These are phyloP conservation scores for Begonia loranthoides DNA, from an alignment of 306 rosid genomes.

Conservation along the genomic window DNA sequence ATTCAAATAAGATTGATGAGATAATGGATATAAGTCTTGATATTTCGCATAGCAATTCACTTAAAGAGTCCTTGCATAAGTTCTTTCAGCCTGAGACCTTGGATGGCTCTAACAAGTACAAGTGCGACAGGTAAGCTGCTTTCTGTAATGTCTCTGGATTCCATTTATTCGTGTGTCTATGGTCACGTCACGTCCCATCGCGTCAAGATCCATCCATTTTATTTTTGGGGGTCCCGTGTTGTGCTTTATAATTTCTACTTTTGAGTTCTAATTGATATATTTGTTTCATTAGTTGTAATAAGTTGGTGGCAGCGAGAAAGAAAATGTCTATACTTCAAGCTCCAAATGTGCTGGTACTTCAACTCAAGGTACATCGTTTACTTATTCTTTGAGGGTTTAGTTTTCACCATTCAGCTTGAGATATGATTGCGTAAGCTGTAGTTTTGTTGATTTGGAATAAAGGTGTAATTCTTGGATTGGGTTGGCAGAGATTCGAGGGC, in stretches of 20 bases:
- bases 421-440: constrained; percentile 6
- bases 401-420: constrained; percentile 4
- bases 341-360: constrained; percentile 83
- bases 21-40: constrained; percentile 98
- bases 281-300: constrained; percentile 58
- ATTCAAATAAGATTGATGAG: constrained; percentile 96
- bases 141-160: not conserved
- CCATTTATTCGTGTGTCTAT: no score
- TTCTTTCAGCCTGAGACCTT: constrained; percentile 87
- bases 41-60: constrained; percentile 83
- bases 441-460: constrained; percentile 9
- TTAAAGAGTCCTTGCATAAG: constrained; percentile 70
- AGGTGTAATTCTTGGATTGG: constrained; percentile 23
- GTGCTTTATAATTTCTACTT: not conserved
- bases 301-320: constrained; percentile 81
- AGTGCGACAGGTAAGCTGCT: constrained; percentile 67
- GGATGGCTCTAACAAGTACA: constrained; percentile 93
- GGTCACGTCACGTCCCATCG: no score
- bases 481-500: constrained; percentile 86
- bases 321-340: constrained; percentile 93
- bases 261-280: constrained; percentile 15
- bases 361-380: constrained; percentile 59
- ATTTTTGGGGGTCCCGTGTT: not conserved
- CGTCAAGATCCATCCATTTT: no score
- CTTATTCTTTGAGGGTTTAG: not conserved